phyloP scores from a whole-genome alignment of 495 filamentous ascomycete species.

The Hyaloscypha variabilis region DNA sequence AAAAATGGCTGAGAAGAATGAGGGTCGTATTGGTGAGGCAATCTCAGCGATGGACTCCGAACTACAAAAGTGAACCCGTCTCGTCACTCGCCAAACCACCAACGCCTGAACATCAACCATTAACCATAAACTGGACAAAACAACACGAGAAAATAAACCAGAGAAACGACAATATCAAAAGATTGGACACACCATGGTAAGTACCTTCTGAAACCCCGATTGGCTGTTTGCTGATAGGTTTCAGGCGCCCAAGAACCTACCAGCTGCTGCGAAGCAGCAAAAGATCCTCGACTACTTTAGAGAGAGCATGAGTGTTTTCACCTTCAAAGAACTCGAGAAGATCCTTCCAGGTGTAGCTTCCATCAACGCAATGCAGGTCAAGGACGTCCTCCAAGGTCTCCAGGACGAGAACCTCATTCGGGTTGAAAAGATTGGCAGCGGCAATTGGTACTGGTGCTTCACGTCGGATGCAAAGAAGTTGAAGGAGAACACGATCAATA shows the following conservation, averaged over 20 bases:
- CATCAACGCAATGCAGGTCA: constrained; percentile 71
- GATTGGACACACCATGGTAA: background rate
- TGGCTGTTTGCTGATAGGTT: background rate
- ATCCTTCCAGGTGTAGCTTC: constrained; percentile 64
- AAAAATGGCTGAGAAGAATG: background rate
- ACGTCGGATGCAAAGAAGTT: constrained; percentile 59
- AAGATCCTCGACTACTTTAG: constrained; percentile 67
- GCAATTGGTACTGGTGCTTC: constrained; percentile 86
- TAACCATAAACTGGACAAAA: background rate
- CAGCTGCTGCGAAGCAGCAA: constrained; percentile 61
- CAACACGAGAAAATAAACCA: background rate
- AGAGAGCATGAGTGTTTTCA: constrained; percentile 64
- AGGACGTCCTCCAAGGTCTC: constrained; percentile 68
- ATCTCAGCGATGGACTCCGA: background rate
- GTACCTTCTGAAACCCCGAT: background rate
- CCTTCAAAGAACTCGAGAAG: constrained; percentile 77
- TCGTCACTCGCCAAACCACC: background rate
- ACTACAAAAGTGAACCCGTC: background rate
- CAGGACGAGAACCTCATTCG: constrained; percentile 66
- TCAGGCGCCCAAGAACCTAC: constrained; percentile 63
- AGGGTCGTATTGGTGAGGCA: background rate
- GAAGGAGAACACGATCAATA: constrained; percentile 41
- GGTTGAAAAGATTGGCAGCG: constrained; percentile 79
- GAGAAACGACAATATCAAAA: background rate
- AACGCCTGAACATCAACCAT: background rate